Percentiles rank a stretch among this genome's conserved stretches.
These are phyloP conservation scores for Auricularia sp. DNA, from an alignment of 768 basidiomycete species.

Conservation along the genomic window DNA sequence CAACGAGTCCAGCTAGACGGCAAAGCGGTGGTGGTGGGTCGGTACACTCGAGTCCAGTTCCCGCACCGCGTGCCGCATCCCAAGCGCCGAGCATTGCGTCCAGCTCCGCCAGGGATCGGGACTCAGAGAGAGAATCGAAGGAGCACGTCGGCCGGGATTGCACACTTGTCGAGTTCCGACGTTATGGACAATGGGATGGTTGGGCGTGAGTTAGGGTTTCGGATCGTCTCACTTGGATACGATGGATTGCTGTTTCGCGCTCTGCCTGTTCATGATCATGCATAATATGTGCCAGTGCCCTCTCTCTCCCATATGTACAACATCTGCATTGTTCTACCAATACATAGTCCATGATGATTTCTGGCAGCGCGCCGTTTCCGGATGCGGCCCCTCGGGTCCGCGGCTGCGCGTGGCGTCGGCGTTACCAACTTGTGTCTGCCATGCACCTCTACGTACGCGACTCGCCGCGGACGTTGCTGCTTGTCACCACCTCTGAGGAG, in stretches of 20 bases:
- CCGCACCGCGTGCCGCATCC: background rate
- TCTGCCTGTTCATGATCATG: background rate
- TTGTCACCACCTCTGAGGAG: constrained; percentile 61
- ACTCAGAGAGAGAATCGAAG: background rate
- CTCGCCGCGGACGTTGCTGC: constrained; percentile 59
- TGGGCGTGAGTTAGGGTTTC: background rate
- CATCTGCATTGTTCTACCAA: background rate
- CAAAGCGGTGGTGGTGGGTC: background rate
- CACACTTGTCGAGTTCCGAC: background rate
- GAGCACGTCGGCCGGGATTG: background rate
- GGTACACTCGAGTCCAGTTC: background rate
- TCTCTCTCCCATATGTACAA: background rate
- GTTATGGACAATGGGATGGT: background rate
- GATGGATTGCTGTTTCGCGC: background rate
- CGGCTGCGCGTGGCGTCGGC: too few species aligned
- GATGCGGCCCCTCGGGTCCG: too few species aligned
- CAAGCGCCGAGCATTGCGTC: background rate
- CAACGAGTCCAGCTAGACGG: constrained; percentile 9
- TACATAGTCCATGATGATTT: too few species aligned
- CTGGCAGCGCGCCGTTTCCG: too few species aligned
- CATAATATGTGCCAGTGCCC: too few species aligned
- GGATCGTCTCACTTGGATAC: background rate
- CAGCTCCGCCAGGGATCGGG: background rate
- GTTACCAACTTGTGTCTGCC: background rate
- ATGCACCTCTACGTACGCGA: constrained; percentile 73